These are phyloP conservation scores for Dioszegia crocea DNA, from an alignment of 768 basidiomycete species.

Conservation along the genomic window DNA sequence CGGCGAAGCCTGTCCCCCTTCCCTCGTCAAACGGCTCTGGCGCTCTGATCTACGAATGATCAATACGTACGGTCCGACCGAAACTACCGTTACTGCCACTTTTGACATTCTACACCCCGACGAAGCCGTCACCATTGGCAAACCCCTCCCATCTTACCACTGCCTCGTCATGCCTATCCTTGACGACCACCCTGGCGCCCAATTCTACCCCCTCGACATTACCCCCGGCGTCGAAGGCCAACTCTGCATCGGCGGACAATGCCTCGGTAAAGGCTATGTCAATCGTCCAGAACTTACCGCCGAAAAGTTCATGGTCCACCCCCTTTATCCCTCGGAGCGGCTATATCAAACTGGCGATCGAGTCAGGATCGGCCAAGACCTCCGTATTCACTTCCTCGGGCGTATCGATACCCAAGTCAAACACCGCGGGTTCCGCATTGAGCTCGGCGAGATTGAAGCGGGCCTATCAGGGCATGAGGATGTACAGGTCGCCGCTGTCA, in stretches of 20 bases:
- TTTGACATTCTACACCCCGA: not conserved
- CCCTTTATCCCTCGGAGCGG: not conserved
- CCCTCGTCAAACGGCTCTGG: constrained; percentile 3
- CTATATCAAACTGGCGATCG: constrained; percentile 3
- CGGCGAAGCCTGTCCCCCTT: constrained; percentile 2
- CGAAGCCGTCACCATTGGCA: not conserved
- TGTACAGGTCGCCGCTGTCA: not conserved
- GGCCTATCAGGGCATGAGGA: not conserved
- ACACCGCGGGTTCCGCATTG: constrained; percentile 2
- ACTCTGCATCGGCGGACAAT: not conserved
- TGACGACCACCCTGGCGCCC: not conserved
- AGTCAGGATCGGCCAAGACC: not conserved
- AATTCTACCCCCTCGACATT: not conserved
- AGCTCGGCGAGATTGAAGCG: not conserved
- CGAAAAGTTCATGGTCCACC: constrained; percentile 1
- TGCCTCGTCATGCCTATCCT: too few species aligned
- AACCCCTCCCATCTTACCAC: not conserved
- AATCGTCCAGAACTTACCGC: not conserved
- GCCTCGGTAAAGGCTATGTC: constrained; percentile 2
- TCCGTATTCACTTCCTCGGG: constrained; percentile 1
- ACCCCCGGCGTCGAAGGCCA: not conserved
- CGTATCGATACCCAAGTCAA: constrained; percentile 3
- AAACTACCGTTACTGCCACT: constrained; percentile 2
- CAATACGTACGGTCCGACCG: constrained; percentile 2
- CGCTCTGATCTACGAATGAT: not conserved